These are phyloP conservation scores for Myotisia sp. DNA, from an alignment of 2,329 filamentous ascomycete species.

Conservation along the genomic window DNA sequence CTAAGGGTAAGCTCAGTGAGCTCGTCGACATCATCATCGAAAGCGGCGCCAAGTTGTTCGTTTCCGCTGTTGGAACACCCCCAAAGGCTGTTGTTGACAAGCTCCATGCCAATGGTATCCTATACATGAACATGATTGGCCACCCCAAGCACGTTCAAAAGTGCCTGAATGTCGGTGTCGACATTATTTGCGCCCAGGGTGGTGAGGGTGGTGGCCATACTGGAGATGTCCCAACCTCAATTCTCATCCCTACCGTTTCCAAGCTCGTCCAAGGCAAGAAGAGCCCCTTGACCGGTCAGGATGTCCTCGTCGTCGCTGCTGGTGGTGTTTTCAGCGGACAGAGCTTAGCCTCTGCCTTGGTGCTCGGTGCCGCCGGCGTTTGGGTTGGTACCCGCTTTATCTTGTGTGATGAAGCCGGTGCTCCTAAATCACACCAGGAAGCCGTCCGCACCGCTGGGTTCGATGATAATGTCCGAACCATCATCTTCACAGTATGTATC, in stretches of 20 bases:
- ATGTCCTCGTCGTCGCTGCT: conserved; percentile 83
- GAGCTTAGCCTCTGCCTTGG: conserved; percentile 74
- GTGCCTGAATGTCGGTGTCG: conserved; percentile 78
- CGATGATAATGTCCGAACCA: conserved; percentile 90
- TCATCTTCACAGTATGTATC: conserved; percentile 71
- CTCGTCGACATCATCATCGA: conserved; percentile 87
- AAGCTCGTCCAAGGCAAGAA: conserved; percentile 66
- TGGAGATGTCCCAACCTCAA: conserved; percentile 76
- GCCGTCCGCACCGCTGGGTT: conserved; percentile 81
- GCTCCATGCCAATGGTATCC: conserved; percentile 71
- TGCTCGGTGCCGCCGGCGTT: conserved; percentile 81
- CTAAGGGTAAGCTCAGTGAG: conserved; percentile 91
- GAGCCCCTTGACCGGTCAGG: conserved; percentile 71
- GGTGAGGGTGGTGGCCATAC: conserved; percentile 96
- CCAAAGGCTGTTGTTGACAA: conserved; percentile 78
- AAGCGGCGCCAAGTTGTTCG: conserved; percentile 80
- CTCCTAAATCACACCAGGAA: conserved; percentile 86
- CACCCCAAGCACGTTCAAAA: conserved; percentile 99
- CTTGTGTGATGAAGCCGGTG: conserved; percentile 83
- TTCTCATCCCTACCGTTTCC: conserved; percentile 87
- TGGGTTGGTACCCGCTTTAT: conserved; percentile 98
- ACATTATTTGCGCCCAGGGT: conserved; percentile 97
- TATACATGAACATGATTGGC: conserved; percentile 99
- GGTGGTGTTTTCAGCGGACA: conserved; percentile 90
- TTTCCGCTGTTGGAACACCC: conserved; percentile 89